Evolutionary conservation across 139 green algal species (phyloP).

Genomic region (Closterium sp.): DNA sequence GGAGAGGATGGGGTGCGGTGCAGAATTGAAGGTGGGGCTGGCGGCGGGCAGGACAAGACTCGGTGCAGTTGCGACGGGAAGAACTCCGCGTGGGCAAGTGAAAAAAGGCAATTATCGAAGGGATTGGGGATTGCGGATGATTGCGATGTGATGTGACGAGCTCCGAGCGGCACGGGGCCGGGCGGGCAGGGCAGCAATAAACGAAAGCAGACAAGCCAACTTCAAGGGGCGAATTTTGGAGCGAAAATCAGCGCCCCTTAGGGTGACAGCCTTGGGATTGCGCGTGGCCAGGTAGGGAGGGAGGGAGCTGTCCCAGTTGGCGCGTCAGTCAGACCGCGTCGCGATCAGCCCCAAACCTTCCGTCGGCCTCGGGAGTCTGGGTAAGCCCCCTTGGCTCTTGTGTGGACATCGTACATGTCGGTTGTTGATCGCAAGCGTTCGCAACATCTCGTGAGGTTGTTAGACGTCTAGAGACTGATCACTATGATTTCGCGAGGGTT

Average conservation of each 20-base stretch:
- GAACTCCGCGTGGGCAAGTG: neutral
- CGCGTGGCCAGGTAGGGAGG: neutral
- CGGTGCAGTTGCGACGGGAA: neutral
- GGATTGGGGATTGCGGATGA: neutral
- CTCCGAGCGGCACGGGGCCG: neutral
- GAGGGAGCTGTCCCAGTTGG: neutral
- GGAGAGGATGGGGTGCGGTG: neutral
- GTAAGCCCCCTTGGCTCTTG: neutral
- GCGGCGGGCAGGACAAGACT: neutral
- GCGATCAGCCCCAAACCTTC: neutral
- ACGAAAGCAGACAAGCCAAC: neutral
- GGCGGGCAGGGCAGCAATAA: neutral
- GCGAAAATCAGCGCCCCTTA: neutral
- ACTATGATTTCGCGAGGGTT: neutral
- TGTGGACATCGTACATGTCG: neutral
- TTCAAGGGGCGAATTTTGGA: neutral
- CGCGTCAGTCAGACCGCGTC: neutral
- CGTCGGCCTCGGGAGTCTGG: neutral
- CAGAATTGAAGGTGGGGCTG: neutral
- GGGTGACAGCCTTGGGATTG: neutral
- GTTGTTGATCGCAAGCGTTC: neutral
- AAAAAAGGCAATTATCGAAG: neutral
- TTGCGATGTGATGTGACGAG: neutral
- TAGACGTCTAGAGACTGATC: neutral
- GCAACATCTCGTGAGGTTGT: neutral